phyloP scores from a whole-genome alignment of 805 yeast species.

The Kazachstania viticola region DNA sequence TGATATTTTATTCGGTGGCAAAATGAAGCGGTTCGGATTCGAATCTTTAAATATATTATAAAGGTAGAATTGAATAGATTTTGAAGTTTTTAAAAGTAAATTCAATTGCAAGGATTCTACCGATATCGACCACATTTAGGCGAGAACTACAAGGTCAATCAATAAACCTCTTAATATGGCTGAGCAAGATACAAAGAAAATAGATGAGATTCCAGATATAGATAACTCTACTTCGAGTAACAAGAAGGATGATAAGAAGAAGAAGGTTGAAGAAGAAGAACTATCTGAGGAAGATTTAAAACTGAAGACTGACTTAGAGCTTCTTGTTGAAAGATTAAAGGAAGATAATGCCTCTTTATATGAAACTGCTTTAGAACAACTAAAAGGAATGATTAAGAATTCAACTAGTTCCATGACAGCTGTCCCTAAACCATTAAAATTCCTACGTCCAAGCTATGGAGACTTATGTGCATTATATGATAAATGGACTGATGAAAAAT shows the following conservation, averaged over 20 bases:
- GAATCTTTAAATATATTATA: too few species aligned
- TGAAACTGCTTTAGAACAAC: conserved; percentile 47
- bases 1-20: too few species aligned
- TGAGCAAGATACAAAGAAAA: conserved; percentile 1
- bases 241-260: conserved; percentile 10
- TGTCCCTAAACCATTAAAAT: conserved; percentile 96
- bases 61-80: too few species aligned
- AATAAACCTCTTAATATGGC: not conserved
- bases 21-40: too few species aligned
- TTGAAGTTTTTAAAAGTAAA: too few species aligned
- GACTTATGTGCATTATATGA: conserved; percentile 53
- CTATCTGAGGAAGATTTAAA: conserved; percentile 87
- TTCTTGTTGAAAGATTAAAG: conserved; percentile 67
- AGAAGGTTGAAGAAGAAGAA: conserved; percentile 54
- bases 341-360: conserved; percentile 38
- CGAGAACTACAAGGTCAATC: too few species aligned
- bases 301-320: conserved; percentile 75
- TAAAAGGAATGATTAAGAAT: conserved; percentile 73
- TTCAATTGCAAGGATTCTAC: too few species aligned
- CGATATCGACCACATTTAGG: too few species aligned
- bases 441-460: conserved; percentile 78
- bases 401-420: conserved; percentile 99
- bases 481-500: conserved; percentile 44
- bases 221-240: not conserved
- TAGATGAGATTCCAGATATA: conserved; percentile 2